Conservation (phyloP, 2,329 filamentous ascomycete genomes). For the Ophiostoma novo-ulmi region DNA sequence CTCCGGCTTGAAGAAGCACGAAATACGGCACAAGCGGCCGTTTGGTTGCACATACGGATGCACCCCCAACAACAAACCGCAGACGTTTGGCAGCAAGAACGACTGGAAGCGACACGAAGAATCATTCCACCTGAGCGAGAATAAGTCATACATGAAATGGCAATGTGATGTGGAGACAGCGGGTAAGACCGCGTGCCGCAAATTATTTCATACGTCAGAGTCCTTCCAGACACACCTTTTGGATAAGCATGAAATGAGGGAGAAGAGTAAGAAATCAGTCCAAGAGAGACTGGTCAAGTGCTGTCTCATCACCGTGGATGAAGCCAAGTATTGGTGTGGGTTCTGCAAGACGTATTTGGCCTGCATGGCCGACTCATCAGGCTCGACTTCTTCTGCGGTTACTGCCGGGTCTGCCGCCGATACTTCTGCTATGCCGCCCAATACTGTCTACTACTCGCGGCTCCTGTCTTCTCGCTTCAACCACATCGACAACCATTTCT, state of each 20-base stretch:
- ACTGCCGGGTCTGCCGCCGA: neutral
- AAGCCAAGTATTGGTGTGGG: slow-evolving; percentile 76
- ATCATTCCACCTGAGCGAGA: slow-evolving; percentile 58
- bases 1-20: slow-evolving; percentile 56
- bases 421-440: neutral
- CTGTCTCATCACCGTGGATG: slow-evolving; percentile 59
- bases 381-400: neutral
- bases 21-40: slow-evolving; percentile 72
- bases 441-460: neutral
- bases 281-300: slow-evolving; percentile 45
- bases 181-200: neutral
- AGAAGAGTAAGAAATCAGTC: slow-evolving; percentile 35
- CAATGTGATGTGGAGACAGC: slow-evolving; percentile 52
- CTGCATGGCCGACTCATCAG: slow-evolving; percentile 34
- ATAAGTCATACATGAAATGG: slow-evolving; percentile 46
- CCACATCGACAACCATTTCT: slow-evolving; percentile 64
- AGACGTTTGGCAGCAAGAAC: slow-evolving; percentile 83
- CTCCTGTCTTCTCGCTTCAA: slow-evolving; percentile 42
- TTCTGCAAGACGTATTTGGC: slow-evolving; percentile 61
- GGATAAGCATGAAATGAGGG: slow-evolving; percentile 42
- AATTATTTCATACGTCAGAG: neutral
- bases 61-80: slow-evolving; percentile 36
- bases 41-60: slow-evolving; percentile 66
- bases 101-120: slow-evolving; percentile 92
- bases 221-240: slow-evolving; percentile 9